Base-by-base conservation (phyloP, 495 filamentous ascomycete genomes). In the Talaromyces trachyspermus region DNA sequence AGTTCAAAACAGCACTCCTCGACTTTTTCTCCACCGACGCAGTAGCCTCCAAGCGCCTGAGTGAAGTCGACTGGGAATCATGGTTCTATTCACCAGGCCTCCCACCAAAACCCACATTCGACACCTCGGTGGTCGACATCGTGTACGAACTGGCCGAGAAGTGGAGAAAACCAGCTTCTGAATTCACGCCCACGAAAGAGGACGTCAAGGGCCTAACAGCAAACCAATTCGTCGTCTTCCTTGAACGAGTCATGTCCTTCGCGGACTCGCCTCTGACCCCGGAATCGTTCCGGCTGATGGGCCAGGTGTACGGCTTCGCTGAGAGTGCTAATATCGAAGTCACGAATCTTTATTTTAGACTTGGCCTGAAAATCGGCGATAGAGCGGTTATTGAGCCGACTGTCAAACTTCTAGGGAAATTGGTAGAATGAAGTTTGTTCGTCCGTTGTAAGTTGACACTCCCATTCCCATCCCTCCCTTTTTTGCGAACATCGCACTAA, bases 361-460 rank as follows among this genome's bases (percentile, higher is more conserved):
- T 95, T 20, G 88, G 86, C 2, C 72, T 98, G 58, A 80, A 77
- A 54, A 81, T 89, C 2, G 79, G 78, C 39, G 84, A 85, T 53
- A 62, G 72, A 50, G 76, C 62, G 23, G 71, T 85, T 2, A 84
- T 89, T 52, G 60, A 78, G 30, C 79, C 82, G 0, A 78, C 88
- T 0, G 81, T 81, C 5, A 80, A 87, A 42, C 70, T 95, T 12
- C 70, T 96, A 29, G 84, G 87, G 74, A 73, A 12, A 88, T 95
- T 51, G 91, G 91, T 4, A 77, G 92, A 42, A 95, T 98, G 91
- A 98, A 98, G 75, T 96, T 91, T 63, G 89, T 95, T 45, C 75
- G 89, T 49, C 86, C 89, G 43, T 63, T 98, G 62, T 82, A 67
- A 64, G 71, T 56, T 43, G 1, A 8, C 5, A 19, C 10, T 17